phyloP scores from a whole-genome alignment of 1,284 basidiomycete species.

The Coriolopsis trogii region DNA sequence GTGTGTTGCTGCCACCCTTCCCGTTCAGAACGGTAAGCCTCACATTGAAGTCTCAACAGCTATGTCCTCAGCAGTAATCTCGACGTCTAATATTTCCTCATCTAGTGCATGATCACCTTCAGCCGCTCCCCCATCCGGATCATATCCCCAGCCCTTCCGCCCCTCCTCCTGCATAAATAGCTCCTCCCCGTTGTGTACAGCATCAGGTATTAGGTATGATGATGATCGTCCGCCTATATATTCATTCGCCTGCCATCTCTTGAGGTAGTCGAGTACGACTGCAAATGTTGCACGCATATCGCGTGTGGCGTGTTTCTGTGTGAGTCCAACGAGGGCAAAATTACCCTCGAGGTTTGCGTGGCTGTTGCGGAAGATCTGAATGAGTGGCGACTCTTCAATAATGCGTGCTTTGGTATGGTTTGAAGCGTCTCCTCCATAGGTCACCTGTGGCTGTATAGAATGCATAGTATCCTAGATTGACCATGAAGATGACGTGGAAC shows the following conservation, averaged over 20 bases:
- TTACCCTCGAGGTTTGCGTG: slow-evolving; percentile 13
- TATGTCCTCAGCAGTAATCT: not conserved
- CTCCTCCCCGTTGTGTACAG: not conserved
- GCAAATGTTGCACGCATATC: slow-evolving; percentile 16
- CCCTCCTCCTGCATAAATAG: not conserved
- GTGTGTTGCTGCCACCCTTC: not conserved
- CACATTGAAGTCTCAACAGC: not conserved
- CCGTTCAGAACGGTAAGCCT: not conserved
- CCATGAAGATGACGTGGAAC: slow-evolving; percentile 1
- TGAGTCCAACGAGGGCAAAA: slow-evolving; percentile 4
- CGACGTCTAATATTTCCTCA: not conserved
- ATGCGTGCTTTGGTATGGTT: slow-evolving; percentile 18
- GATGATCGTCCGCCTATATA: not conserved
- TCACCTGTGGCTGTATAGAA: not conserved
- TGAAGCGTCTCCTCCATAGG: slow-evolving; percentile 10
- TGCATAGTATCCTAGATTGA: not conserved
- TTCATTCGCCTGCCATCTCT: not conserved
- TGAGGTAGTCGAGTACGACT: not conserved
- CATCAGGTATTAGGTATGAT: not conserved
- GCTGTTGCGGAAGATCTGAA: slow-evolving; percentile 13
- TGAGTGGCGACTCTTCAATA: slow-evolving; percentile 14
- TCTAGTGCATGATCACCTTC: not conserved
- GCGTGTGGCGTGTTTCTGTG: slow-evolving; percentile 4
- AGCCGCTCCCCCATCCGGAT: not conserved
- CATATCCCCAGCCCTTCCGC: not conserved